Percentiles rank a stretch among this genome's conserved stretches.
Evolutionary conservation across 768 basidiomycete genomes (phyloP).

Genomic region (Agaricus subrufescens): DNA sequence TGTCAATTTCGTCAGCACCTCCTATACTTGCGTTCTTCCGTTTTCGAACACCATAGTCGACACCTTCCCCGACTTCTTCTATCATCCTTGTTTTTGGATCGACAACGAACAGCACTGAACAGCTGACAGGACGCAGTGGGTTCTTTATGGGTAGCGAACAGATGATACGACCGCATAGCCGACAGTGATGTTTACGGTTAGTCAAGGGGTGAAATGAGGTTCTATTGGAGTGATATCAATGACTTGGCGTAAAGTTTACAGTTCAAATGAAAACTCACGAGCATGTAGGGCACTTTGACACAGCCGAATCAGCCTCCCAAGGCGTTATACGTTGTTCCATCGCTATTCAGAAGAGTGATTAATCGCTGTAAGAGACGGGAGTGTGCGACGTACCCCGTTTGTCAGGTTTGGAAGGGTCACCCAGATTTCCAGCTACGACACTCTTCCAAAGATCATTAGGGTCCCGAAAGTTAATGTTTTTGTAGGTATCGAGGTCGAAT

Average conservation of each 20-base stretch:
- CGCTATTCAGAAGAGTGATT: constrained; percentile 29
- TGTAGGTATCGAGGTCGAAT: constrained; percentile 67
- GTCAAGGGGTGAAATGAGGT: constrained; percentile 83
- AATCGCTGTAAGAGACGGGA: constrained; percentile 3
- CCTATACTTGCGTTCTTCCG: constrained; percentile 29
- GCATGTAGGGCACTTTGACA: constrained; percentile 84
- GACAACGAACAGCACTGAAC: constrained; percentile 83
- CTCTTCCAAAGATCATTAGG: constrained; percentile 70
- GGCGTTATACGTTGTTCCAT: constrained; percentile 92
- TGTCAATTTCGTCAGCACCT: constrained; percentile 37
- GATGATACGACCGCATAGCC: constrained; percentile 87
- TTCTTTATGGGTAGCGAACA: constrained; percentile 82
- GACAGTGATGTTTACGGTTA: constrained; percentile 95
- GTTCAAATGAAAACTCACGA: constrained; percentile 38
- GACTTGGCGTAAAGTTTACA: background rate
- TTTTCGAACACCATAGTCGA: constrained; percentile 75
- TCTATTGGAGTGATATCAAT: constrained; percentile 22
- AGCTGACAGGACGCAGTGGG: constrained; percentile 60
- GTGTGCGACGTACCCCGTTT: constrained; percentile 52
- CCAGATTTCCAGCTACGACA: constrained; percentile 36
- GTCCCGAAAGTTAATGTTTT: constrained; percentile 46
- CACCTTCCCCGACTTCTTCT: constrained; percentile 80
- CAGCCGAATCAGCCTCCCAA: constrained; percentile 83
- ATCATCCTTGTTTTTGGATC: constrained; percentile 73
- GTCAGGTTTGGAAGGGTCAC: constrained; percentile 49